phyloP scores from a whole-genome alignment of 1,139 yeast species.

The Zygosaccharomyces sapae region DNA sequence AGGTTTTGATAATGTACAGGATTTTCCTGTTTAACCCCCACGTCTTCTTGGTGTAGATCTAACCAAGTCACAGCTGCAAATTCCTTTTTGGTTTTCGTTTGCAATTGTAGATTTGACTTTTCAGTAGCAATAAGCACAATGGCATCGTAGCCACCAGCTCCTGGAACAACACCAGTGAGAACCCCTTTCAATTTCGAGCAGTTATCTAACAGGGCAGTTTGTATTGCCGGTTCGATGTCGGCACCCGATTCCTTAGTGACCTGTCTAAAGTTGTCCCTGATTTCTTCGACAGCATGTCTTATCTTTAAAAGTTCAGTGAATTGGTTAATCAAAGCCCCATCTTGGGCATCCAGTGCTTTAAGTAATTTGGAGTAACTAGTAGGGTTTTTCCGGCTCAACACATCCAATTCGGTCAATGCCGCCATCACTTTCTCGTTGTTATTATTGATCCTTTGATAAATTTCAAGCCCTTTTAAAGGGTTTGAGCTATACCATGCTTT shows the following conservation, averaged over 20 bases:
- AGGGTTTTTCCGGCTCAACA: slow-evolving; percentile 33
- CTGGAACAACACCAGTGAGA: slow-evolving; percentile 92
- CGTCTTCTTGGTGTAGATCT: slow-evolving; percentile 54
- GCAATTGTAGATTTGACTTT: slow-evolving; percentile 39
- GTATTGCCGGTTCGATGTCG: slow-evolving; percentile 80
- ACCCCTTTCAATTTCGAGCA: slow-evolving; percentile 64
- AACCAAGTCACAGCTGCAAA: slow-evolving; percentile 59
- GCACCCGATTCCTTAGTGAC: slow-evolving; percentile 70
- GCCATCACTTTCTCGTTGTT: slow-evolving; percentile 58
- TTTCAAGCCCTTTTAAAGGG: slow-evolving; percentile 46
- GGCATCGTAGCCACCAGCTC: slow-evolving; percentile 98
- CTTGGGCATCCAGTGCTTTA: slow-evolving; percentile 19
- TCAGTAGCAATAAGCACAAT: slow-evolving; percentile 64
- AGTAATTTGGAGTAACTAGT: slow-evolving; percentile 33
- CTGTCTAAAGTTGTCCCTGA: slow-evolving; percentile 52
- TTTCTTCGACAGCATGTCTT: slow-evolving; percentile 41
- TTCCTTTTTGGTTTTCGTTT: slow-evolving; percentile 32
- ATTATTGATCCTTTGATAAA: slow-evolving; percentile 54
- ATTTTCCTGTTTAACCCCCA: slow-evolving; percentile 44
- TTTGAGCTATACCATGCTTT: slow-evolving; percentile 60
- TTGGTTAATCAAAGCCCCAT: slow-evolving; percentile 2
- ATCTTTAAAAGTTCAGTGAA: slow-evolving; percentile 29
- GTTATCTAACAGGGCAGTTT: slow-evolving; percentile 64
- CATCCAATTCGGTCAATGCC: slow-evolving; percentile 43
- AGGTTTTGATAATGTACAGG: slow-evolving; percentile 27